phyloP scores from a whole-genome alignment of 108 stramenopile genomes.

The Ochromonas danica region DNA sequence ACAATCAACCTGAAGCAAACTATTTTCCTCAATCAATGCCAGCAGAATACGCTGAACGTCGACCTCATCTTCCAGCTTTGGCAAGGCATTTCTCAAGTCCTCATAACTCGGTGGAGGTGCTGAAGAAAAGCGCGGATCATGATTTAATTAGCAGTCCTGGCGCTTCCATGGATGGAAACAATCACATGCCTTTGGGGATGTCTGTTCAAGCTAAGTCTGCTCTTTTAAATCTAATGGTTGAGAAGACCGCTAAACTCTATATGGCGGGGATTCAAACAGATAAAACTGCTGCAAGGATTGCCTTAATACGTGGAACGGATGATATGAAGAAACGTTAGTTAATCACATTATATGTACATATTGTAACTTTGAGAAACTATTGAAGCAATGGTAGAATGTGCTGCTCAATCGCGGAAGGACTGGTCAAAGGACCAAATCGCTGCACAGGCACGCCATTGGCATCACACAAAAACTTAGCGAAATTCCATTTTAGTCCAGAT shows the following conservation, averaged over 20 bases:
- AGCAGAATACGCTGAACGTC: no score
- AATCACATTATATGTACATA: no score
- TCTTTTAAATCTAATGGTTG: neutral
- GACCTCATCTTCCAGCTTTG: no score
- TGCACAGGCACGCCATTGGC: constrained; percentile 2
- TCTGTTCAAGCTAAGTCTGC: neutral
- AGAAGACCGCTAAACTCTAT: neutral
- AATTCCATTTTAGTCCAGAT: neutral
- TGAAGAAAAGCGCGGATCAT: no score
- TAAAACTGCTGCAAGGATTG: no score
- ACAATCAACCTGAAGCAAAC: neutral
- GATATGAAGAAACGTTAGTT: no score
- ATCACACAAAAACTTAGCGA: constrained; percentile 23
- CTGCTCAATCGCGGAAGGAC: neutral
- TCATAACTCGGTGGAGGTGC: no score
- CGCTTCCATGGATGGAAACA: no score
- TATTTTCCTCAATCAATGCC: neutral
- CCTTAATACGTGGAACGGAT: no score
- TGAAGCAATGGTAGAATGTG: neutral
- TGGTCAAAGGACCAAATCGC: neutral
- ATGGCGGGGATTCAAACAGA: neutral
- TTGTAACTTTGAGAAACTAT: no score
- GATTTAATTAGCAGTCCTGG: no score
- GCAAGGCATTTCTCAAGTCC: no score
- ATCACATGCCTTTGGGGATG: neutral